A percentile compares a stretch with the other conserved stretches of the same genome.
phyloP scores from a whole-genome alignment of 768 basidiomycete species.

The Mycena pura region DNA sequence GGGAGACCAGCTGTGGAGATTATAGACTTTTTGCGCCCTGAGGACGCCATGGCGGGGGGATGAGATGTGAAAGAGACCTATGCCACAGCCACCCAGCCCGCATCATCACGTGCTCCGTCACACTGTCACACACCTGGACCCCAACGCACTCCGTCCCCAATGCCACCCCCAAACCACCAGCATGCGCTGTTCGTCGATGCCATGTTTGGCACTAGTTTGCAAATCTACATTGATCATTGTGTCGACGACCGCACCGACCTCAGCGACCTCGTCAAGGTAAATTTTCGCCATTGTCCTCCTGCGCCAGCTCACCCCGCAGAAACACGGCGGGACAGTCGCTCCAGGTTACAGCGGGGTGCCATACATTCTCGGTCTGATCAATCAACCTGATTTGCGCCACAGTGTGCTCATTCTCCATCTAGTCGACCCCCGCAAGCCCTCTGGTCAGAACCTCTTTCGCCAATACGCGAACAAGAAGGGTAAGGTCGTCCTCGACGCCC shows the following conservation, averaged over 20 bases:
- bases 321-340: conserved; percentile 77
- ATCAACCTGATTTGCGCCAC: conserved; percentile 1
- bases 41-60: conserved; percentile 52
- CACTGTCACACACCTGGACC: neutral
- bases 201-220: conserved; percentile 78
- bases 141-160: neutral
- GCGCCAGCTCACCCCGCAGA: conserved; percentile 47
- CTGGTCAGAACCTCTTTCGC: conserved; percentile 82
- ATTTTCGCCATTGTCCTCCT: neutral
- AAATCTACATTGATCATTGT: conserved; percentile 82
- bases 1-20: conserved; percentile 66
- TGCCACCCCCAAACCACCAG: neutral
- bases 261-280: conserved; percentile 70
- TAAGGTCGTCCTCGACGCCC: conserved; percentile 75
- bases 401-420: conserved; percentile 23
- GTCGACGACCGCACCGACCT: conserved; percentile 73
- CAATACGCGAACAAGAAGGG: conserved; percentile 83
- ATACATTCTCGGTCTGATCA: conserved; percentile 73
- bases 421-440: conserved; percentile 83
- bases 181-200: conserved; percentile 82
- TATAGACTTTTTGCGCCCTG: conserved; percentile 83
- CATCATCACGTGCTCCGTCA: too few species aligned
- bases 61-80: conserved; percentile 15
- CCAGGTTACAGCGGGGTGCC: conserved; percentile 79
- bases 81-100: too few species aligned